Percentiles rank a stretch among this genome's conserved stretches.
Conservation (phyloP, 139 green algal genomes). For the Chlorokybus atmophyticus region DNA sequence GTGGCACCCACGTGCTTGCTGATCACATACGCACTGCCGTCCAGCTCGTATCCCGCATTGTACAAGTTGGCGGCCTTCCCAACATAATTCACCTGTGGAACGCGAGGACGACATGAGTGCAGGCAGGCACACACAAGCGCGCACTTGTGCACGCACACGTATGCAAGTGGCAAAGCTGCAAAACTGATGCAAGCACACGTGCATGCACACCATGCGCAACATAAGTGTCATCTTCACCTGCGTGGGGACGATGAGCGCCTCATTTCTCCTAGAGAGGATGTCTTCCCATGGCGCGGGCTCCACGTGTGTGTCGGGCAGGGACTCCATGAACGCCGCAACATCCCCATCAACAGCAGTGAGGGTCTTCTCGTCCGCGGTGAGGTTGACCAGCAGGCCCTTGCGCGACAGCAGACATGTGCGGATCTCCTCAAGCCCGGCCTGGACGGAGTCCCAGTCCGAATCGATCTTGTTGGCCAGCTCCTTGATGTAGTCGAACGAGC, state of each 20-base stretch:
- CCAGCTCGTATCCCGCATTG: constrained; percentile 79
- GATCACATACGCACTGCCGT: constrained; percentile 78
- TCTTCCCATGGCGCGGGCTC: constrained; percentile 23
- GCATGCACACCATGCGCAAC: too few species aligned
- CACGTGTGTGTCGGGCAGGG: constrained; percentile 44
- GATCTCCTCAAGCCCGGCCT: constrained; percentile 42
- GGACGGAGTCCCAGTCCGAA: constrained; percentile 70
- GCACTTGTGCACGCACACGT: too few species aligned
- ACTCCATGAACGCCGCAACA: constrained; percentile 58
- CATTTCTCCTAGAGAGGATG: constrained; percentile 48
- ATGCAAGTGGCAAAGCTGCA: neutral
- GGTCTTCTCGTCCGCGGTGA: constrained; percentile 74
- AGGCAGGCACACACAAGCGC: neutral
- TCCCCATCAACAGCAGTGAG: constrained; percentile 41
- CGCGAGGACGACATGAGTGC: constrained; percentile 4
- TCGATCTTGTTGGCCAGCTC: constrained; percentile 70
- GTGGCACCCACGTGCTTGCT: constrained; percentile 88
- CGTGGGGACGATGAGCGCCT: constrained; percentile 85
- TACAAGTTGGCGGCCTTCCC: constrained; percentile 95
- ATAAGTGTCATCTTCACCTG: constrained; percentile 44
- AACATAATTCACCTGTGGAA: constrained; percentile 94
- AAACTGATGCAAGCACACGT: too few species aligned
- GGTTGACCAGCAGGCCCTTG: constrained; percentile 76
- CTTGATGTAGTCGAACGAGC: constrained; percentile 79
- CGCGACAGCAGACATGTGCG: constrained; percentile 55